Percentiles rank a stretch among this genome's conserved stretches.
Evolutionary conservation across 2,329 filamentous ascomycete genomes (phyloP).

Genomic region (Colletotrichum tabaci): DNA sequence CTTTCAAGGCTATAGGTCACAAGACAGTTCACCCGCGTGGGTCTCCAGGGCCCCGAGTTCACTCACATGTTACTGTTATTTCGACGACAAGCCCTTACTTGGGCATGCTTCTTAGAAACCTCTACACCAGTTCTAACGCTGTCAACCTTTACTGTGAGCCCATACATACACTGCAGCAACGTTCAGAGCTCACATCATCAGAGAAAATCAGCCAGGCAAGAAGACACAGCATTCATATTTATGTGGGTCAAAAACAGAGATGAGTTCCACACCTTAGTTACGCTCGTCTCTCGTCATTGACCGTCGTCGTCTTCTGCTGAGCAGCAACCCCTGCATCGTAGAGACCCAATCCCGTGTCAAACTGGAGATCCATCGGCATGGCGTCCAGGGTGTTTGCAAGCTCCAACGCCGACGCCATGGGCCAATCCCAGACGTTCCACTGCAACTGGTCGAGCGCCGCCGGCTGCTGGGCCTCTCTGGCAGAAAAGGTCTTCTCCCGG

Average conservation of each 20-base stretch:
- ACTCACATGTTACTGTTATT: background rate
- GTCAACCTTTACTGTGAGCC: too few relatives aligned
- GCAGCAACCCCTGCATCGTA: background rate
- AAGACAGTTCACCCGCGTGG: background rate
- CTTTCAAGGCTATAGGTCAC: background rate
- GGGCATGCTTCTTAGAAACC: too few relatives aligned
- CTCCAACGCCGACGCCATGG: slow-evolving; percentile 47
- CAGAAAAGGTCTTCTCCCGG: slow-evolving; percentile 43
- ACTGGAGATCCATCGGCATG: slow-evolving; percentile 44
- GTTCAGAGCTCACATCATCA: too few relatives aligned
- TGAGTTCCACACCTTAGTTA: background rate
- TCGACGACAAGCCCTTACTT: too few relatives aligned
- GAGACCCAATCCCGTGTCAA: slow-evolving; percentile 15
- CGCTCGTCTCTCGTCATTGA: background rate
- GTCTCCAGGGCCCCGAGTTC: background rate
- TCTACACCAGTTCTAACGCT: too few relatives aligned
- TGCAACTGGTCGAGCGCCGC: slow-evolving; percentile 43
- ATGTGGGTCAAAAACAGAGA: background rate
- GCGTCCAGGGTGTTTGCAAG: slow-evolving; percentile 46
- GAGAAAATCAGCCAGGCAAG: too few relatives aligned
- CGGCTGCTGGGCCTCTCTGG: slow-evolving; percentile 23
- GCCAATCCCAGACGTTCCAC: slow-evolving; percentile 49
- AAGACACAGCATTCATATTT: background rate
- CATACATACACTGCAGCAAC: too few relatives aligned
- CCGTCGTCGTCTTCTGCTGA: background rate